Conservation (phyloP, 2,329 filamentous ascomycete species). For the Fusarium veterinarium region DNA sequence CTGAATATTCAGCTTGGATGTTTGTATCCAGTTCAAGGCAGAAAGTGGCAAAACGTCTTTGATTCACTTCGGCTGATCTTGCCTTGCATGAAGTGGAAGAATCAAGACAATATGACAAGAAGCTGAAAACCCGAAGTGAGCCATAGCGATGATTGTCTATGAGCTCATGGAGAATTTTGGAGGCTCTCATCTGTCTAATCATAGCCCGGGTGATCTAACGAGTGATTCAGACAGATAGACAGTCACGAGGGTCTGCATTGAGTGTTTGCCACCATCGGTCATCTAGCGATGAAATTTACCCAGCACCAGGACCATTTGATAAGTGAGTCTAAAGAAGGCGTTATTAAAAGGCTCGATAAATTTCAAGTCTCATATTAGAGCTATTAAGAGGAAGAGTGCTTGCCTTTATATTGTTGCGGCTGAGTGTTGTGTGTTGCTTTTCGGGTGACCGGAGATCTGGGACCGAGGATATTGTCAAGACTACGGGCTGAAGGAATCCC, state of each 20-base stretch:
- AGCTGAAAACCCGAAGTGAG: not conserved
- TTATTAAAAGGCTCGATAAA: accelerated
- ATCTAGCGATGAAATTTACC: not conserved
- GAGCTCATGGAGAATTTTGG: not conserved
- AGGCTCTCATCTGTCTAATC: accelerated
- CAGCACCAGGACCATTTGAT: not conserved
- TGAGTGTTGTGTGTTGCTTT: not conserved
- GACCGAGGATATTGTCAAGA: conserved; percentile 8
- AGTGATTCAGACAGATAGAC: not conserved
- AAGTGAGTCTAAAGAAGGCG: accelerated
- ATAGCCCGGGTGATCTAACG: too few relatives aligned
- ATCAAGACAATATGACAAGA: not conserved
- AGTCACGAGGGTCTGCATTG: not conserved
- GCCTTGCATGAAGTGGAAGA: not conserved
- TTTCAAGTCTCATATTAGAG: not conserved
- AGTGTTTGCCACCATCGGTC: not conserved
- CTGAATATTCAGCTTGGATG: not conserved
- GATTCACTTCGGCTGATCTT: not conserved
- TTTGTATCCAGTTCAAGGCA: not conserved
- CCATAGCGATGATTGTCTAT: not conserved
- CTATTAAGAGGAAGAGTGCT: accelerated
- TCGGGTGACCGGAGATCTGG: conserved; percentile 3
- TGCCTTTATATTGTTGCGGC: not conserved
- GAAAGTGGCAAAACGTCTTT: not conserved
- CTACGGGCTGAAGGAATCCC: not conserved